Percentiles rank a stretch among this genome's conserved stretches.
Conservation (phyloP, 1,284 basidiomycete genomes). For the Farysia itapuensis region DNA sequence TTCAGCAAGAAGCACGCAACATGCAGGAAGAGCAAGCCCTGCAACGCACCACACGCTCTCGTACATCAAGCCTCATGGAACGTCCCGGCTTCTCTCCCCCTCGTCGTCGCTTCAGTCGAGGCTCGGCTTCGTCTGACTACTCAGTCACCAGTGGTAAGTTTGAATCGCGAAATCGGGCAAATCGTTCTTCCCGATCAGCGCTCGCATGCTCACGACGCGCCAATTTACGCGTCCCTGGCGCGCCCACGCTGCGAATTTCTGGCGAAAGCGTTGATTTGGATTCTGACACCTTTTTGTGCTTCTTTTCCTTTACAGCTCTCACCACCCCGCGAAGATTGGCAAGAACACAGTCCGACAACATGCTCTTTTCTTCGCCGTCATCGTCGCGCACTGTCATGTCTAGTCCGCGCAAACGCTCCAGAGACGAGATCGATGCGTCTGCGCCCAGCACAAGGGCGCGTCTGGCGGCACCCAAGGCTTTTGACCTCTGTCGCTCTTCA, state of each 20-base stretch:
- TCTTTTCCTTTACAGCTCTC: slow-evolving; percentile 11
- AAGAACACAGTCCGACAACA: slow-evolving; percentile 14
- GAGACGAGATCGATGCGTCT: background rate
- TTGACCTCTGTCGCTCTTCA: too few species aligned
- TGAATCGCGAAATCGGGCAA: background rate
- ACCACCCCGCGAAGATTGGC: slow-evolving; percentile 12
- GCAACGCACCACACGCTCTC: slow-evolving; percentile 31
- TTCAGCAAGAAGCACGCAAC: slow-evolving; percentile 30
- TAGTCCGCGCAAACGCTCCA: background rate
- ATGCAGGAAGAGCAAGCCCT: slow-evolving; percentile 39
- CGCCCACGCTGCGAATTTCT: too few species aligned
- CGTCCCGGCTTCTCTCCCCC: slow-evolving; percentile 9
- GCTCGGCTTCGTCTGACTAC: slow-evolving; percentile 8
- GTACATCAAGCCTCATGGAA: slow-evolving; percentile 33
- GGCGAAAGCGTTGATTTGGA: too few species aligned
- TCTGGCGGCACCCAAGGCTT: too few species aligned
- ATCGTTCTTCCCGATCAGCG: background rate
- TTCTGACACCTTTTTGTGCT: too few species aligned
- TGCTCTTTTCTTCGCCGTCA: slow-evolving; percentile 12
- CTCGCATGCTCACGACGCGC: slow-evolving; percentile 36
- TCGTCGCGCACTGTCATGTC: too few species aligned
- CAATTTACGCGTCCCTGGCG: slow-evolving; percentile 35
- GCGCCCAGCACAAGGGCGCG: too few species aligned
- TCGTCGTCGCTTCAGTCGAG: slow-evolving; percentile 19
- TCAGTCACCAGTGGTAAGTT: too few species aligned